phyloP scores from a whole-genome alignment of 2,329 filamentous ascomycete species.

The Mycocentrospora acerina region DNA sequence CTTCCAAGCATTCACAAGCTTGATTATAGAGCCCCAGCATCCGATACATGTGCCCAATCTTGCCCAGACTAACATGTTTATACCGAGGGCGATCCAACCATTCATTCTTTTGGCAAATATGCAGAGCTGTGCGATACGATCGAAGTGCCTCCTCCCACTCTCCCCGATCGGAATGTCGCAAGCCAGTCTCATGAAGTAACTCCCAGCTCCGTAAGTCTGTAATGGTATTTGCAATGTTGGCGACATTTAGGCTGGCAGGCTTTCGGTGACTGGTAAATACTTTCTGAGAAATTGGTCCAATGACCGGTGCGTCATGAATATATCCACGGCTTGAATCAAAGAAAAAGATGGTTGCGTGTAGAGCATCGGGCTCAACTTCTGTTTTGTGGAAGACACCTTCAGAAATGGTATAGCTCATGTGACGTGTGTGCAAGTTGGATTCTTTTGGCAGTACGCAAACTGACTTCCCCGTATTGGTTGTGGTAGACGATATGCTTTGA shows the following conservation, averaged over 20 bases:
- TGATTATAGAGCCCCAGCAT: constrained; percentile 36
- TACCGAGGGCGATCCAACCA: constrained; percentile 11
- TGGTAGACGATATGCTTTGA: constrained; percentile 19
- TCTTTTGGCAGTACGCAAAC: constrained; percentile 11
- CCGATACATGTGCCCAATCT: constrained; percentile 32
- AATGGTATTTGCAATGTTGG: constrained; percentile 4
- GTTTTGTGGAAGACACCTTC: constrained; percentile 32
- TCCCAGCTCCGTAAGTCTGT: constrained; percentile 16
- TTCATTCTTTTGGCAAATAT: too few species aligned
- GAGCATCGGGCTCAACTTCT: constrained; percentile 24
- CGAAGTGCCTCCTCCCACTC: too few species aligned
- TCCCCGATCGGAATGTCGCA: too few species aligned
- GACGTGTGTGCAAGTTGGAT: constrained; percentile 9
- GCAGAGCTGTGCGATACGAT: too few species aligned
- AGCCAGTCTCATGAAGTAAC: constrained; percentile 12
- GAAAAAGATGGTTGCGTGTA: constrained; percentile 42
- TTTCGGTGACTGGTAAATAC: neutral
- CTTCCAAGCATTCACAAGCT: too few species aligned
- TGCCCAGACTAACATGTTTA: constrained; percentile 18
- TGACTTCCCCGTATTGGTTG: constrained; percentile 25
- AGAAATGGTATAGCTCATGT: constrained; percentile 33
- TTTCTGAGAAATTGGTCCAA: constrained; percentile 32
- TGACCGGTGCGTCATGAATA: constrained; percentile 27
- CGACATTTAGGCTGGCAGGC: constrained; percentile 1
- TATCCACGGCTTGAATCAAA: constrained; percentile 42